phyloP scores from a whole-genome alignment of 305 asterid genomes.

The Solanum chacoense region DNA sequence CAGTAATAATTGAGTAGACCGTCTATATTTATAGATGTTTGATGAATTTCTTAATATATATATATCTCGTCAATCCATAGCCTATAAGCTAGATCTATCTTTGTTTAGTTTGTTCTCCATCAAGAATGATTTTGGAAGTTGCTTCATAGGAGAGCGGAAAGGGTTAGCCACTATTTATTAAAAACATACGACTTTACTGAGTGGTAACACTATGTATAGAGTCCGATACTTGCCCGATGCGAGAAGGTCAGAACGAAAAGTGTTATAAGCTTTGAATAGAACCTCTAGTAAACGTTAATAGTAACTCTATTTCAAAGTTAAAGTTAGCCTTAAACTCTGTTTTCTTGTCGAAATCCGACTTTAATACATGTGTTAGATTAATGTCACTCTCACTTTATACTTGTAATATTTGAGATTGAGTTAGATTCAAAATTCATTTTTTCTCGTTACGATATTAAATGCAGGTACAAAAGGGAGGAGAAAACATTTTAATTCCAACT shows the following conservation, averaged over 20 bases:
- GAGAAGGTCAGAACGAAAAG: background rate
- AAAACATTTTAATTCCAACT: conserved; percentile 36
- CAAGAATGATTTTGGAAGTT: background rate
- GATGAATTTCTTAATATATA: background rate
- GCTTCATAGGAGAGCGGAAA: background rate
- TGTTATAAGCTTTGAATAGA: background rate
- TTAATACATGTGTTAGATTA: background rate
- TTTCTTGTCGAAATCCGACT: background rate
- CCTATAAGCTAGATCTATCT: background rate
- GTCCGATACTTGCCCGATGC: rapidly evolving
- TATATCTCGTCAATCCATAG: background rate
- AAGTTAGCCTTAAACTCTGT: background rate
- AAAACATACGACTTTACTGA: background rate
- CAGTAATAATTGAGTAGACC: background rate
- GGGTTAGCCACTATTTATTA: background rate
- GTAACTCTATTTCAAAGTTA: background rate
- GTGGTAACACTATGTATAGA: background rate
- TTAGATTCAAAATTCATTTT: background rate
- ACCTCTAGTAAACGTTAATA: background rate
- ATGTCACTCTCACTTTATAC: background rate
- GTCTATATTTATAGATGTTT: background rate
- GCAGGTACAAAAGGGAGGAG: conserved; percentile 74
- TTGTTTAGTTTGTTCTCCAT: background rate
- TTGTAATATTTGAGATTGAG: background rate
- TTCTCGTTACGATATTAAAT: background rate